Percentiles rank a stretch among this genome's conserved stretches.
phyloP scores from a whole-genome alignment of 768 basidiomycete species.

The Lactarius tabidus region DNA sequence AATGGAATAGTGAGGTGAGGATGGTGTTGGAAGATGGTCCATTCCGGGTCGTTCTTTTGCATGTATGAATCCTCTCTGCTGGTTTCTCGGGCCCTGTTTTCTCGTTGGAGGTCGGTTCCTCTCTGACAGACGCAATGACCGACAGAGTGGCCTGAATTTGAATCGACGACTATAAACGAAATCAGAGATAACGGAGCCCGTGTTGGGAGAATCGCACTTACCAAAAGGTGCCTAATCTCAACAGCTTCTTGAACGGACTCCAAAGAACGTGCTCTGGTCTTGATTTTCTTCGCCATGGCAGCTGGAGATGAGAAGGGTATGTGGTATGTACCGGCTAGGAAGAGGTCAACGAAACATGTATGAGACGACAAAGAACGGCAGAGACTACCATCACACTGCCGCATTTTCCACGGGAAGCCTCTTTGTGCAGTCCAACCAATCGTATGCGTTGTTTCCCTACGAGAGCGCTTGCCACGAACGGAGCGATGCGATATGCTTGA shows the following conservation, averaged over 20 bases:
- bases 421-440: slow-evolving; percentile 69
- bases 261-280: slow-evolving; percentile 48
- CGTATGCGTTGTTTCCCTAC: slow-evolving; percentile 68
- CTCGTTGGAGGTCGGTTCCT: slow-evolving; percentile 29
- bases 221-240: slow-evolving; percentile 68
- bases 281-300: slow-evolving; percentile 59
- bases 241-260: slow-evolving; percentile 51
- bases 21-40: slow-evolving; percentile 39
- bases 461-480: slow-evolving; percentile 53
- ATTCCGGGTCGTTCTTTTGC: neutral
- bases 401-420: slow-evolving; percentile 81
- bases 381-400: slow-evolving; percentile 72
- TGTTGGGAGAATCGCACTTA: slow-evolving; percentile 33
- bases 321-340: slow-evolving; percentile 33
- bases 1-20: too few species aligned
- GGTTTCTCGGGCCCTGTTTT: slow-evolving; percentile 24
- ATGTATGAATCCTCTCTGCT: slow-evolving; percentile 6
- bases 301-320: slow-evolving; percentile 68
- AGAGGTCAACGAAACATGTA: neutral
- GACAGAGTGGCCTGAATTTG: slow-evolving; percentile 53
- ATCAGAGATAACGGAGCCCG: neutral
- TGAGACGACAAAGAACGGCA: neutral
- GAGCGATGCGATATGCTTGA: slow-evolving; percentile 1
- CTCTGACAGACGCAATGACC: slow-evolving; percentile 37
- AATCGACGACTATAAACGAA: slow-evolving; percentile 44